Conservation (phyloP, 2,329 filamentous ascomycete genomes). For the Hypoxylon rubiginosum region DNA sequence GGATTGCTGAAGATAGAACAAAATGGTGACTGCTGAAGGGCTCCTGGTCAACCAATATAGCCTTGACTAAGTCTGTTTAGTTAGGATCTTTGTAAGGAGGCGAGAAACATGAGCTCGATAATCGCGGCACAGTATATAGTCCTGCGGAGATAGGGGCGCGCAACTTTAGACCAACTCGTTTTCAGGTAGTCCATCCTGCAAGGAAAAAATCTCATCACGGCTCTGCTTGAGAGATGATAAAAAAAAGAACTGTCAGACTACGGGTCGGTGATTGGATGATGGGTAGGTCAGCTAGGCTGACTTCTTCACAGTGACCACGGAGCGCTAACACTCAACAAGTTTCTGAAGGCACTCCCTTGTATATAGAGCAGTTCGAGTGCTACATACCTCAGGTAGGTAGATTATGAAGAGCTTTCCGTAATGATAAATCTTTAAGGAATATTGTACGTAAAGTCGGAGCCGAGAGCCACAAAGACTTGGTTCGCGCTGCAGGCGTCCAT, state of each 20-base stretch:
- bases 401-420: conserved; percentile 24
- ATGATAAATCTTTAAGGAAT: conserved; percentile 10
- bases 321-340: neutral
- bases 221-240: neutral
- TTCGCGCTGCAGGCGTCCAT: conserved; percentile 41
- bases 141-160: conserved; percentile 10
- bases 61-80: neutral
- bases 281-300: neutral
- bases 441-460: conserved; percentile 36
- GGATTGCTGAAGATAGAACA: too few relatives aligned
- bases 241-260: neutral
- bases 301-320: neutral
- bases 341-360: conserved; percentile 7
- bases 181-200: conserved; percentile 4
- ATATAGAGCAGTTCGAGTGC: neutral
- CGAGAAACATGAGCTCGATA: conserved; percentile 5
- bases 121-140: neutral
- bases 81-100: conserved; percentile 7
- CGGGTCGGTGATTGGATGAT: neutral
- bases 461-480: conserved; percentile 37
- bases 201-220: neutral
- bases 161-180: conserved; percentile 2
- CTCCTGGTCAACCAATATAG: neutral
- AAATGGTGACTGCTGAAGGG: too few relatives aligned
- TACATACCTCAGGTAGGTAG: too few relatives aligned